phyloP scores from a whole-genome alignment of 2,329 filamentous ascomycete species.

The Epichloe sylvatica region DNA sequence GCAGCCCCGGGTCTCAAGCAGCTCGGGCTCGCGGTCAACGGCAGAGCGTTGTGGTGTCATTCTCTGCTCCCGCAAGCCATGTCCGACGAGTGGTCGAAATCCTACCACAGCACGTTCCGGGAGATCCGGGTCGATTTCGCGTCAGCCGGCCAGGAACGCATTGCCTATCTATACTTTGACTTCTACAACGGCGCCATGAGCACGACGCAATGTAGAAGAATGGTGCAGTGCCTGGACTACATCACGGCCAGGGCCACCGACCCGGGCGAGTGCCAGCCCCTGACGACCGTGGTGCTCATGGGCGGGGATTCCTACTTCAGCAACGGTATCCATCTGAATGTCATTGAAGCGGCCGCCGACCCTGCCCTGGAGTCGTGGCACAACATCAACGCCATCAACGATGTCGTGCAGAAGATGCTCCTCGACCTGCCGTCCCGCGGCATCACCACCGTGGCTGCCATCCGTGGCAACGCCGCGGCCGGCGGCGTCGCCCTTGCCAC shows the following conservation, averaged over 20 bases:
- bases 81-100: constrained; percentile 16
- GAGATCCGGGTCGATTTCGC: constrained; percentile 26
- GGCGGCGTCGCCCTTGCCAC: constrained; percentile 28
- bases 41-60: constrained; percentile 8
- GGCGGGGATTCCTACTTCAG: constrained; percentile 25
- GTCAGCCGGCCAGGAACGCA: constrained; percentile 10
- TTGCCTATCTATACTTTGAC: constrained; percentile 27
- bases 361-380: constrained; percentile 26
- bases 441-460: constrained; percentile 24
- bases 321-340: constrained; percentile 30
- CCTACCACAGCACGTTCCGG: constrained; percentile 20
- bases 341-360: constrained; percentile 25
- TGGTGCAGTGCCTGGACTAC: constrained; percentile 22
- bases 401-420: constrained; percentile 24
- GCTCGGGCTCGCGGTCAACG: constrained; percentile 16
- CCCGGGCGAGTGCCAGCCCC: constrained; percentile 7
- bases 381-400: constrained; percentile 31
- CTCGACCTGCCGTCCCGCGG: constrained; percentile 21
- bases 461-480: constrained; percentile 28
- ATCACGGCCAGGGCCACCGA: constrained; percentile 15
- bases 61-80: constrained; percentile 6
- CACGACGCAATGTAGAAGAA: constrained; percentile 22
- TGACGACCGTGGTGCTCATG: constrained; percentile 26
- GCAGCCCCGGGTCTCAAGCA: constrained; percentile 20
- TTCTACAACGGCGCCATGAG: constrained; percentile 32